Evolutionary conservation across 2,329 filamentous ascomycete genomes (phyloP), one percentile per base, ranked within the genome.

Genomic region (Penicillium thymicola): DNA sequence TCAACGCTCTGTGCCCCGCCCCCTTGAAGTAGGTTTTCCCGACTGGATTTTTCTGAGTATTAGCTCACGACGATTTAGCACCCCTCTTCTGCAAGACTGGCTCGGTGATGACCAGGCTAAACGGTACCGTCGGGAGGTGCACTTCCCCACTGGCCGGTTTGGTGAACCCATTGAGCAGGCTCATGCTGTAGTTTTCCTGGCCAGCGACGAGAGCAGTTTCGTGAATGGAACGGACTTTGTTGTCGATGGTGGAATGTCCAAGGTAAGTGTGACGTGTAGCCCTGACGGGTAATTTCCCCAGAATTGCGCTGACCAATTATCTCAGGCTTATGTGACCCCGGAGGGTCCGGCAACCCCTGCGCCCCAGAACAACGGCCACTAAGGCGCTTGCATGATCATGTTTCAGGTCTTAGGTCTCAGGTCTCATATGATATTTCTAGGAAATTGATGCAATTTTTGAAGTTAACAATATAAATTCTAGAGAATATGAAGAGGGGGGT

Each of bases 121-220:
- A 83, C 86, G 92, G 32, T 79, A 85, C 69, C 83, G 92, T 45
- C 88, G 92, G 55, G 91, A 96, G 79, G 82, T 96, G 23, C 92
- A 96, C 75, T 96, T 96, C 81, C 92, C 92, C 5, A 85, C 83
- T 8, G 92, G 92, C 41, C 85, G 92, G 13, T 96, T 96, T 69
- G 92, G 92, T 48, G 92, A 97, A 80, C 90, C 92, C n/a, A 79
- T 96, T 59, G 92, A 97, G 80, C 92, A 96, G 79, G 92, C 92
- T 0, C 89, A 95, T 61, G 92, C 90, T 7, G 92, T 96, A 0
- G 72, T 96, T 8, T 96, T 96, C 78, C 76, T 96, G 59, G 91
- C 91, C 9, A 92, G 87, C 63, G 91, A 96, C 65, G 91, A 96
- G 79, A 86, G 88, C 69, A 90, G 89, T 79, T 96, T 95, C 67